phyloP scores from a whole-genome alignment of 1,139 yeast species.

The Hyphopichia pseudoburtonii region DNA sequence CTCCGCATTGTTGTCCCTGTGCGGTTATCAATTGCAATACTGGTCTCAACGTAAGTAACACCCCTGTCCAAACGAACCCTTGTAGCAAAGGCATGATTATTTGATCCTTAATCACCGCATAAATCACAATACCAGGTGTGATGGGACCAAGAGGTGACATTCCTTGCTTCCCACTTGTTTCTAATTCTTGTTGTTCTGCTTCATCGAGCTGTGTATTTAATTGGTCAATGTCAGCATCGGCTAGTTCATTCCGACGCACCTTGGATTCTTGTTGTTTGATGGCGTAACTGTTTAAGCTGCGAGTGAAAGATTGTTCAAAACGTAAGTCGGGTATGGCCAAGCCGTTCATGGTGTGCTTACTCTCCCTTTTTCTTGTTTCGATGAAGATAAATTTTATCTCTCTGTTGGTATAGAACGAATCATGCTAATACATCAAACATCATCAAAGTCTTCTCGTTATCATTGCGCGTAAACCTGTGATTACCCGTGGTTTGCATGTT shows the following conservation, averaged over 20 bases:
- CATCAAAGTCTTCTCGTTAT: too few species aligned
- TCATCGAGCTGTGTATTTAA: conserved; percentile 23
- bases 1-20: conserved; percentile 35
- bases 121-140: conserved; percentile 48
- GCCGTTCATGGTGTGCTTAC: conserved; percentile 1
- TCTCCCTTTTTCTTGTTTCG: not conserved
- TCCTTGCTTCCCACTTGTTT: conserved; percentile 4
- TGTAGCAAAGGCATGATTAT: conserved; percentile 64
- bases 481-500: too few species aligned
- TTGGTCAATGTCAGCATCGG: conserved; percentile 25
- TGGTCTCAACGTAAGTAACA: conserved; percentile 33
- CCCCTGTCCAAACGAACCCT: conserved; percentile 43
- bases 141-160: conserved; percentile 33
- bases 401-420: too few species aligned
- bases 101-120: conserved; percentile 63
- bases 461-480: too few species aligned
- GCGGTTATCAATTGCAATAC: conserved; percentile 22
- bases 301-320: conserved; percentile 60
- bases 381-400: too few species aligned
- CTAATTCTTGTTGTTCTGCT: conserved; percentile 19
- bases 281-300: conserved; percentile 43
- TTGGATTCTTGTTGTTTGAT: conserved; percentile 4
- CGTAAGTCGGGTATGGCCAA: conserved; percentile 60
- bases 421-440: too few species aligned
- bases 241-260: conserved; percentile 11